phyloP scores from a whole-genome alignment of 2,329 filamentous ascomycete species.

The Diaporthe amygdali region DNA sequence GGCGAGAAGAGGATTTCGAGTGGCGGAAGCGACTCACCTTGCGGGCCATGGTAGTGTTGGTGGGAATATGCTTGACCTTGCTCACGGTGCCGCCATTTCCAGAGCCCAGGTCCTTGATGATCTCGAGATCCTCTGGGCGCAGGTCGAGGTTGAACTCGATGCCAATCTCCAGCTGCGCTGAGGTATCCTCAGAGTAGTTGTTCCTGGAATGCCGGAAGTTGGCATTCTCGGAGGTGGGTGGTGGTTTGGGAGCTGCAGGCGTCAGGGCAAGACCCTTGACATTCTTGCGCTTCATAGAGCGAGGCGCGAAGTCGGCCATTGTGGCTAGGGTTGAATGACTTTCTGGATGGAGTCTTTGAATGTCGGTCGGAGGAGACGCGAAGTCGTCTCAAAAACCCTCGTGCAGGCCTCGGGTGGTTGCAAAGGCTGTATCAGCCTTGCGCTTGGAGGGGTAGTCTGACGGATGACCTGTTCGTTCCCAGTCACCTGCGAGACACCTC shows the following conservation, averaged over 20 bases:
- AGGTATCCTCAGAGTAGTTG: slow-evolving; percentile 63
- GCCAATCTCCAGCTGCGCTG: slow-evolving; percentile 85
- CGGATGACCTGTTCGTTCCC: background rate
- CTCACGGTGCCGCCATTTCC: slow-evolving; percentile 98
- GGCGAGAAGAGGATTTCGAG: background rate
- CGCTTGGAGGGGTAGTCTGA: slow-evolving; percentile 16
- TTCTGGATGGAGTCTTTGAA: background rate
- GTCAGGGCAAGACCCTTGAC: slow-evolving; percentile 93
- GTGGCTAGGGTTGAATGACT: slow-evolving; percentile 30
- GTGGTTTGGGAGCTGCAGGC: slow-evolving; percentile 74
- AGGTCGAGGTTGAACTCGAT: slow-evolving; percentile 96
- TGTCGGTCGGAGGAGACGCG: background rate
- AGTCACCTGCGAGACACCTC: background rate
- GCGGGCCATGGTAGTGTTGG: slow-evolving; percentile 95
- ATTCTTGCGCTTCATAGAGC: slow-evolving; percentile 98
- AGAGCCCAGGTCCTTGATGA: slow-evolving; percentile 91
- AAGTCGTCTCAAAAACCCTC: background rate
- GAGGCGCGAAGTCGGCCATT: slow-evolving; percentile 71
- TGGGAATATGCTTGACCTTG: slow-evolving; percentile 94
- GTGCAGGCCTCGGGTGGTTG: background rate
- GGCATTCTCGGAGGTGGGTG: slow-evolving; percentile 75
- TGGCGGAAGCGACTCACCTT: slow-evolving; percentile 67
- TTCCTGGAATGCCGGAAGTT: slow-evolving; percentile 61
- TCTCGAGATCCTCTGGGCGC: slow-evolving; percentile 87
- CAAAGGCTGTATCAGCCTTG: slow-evolving; percentile 5